phyloP scores from a whole-genome alignment of 306 rosid species.

The Notholithocarpus densiflorus region DNA sequence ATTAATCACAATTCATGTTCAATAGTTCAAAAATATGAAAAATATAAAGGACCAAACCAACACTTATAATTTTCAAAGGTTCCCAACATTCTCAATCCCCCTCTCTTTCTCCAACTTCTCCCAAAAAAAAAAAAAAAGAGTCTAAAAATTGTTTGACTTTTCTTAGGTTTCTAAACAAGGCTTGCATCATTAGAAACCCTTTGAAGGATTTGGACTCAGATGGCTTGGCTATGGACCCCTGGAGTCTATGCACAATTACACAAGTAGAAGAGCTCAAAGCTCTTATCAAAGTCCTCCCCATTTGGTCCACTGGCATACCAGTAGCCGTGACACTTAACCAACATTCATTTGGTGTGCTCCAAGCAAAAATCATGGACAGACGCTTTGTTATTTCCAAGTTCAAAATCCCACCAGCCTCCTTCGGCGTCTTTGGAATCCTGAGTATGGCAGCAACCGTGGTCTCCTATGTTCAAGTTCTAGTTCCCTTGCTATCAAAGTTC shows the following conservation, averaged over 20 bases:
- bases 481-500: constrained; percentile 44
- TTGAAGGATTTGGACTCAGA: constrained; percentile 41
- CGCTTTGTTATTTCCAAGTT: constrained; percentile 11
- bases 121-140: no score
- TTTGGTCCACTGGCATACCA: constrained; percentile 68
- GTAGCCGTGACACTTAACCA: constrained; percentile 36
- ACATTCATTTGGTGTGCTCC: constrained; percentile 40
- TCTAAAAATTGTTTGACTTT: background rate
- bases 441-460: constrained; percentile 56
- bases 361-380: constrained; percentile 64
- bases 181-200: constrained; percentile 52
- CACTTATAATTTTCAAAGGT: no score
- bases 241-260: constrained; percentile 64
- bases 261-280: constrained; percentile 83
- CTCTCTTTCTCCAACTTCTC: no score
- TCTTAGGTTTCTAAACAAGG: constrained; percentile 74
- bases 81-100: no score
- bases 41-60: no score
- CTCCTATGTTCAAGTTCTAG: constrained; percentile 43
- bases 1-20: no score
- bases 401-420: constrained; percentile 54
- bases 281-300: constrained; percentile 60
- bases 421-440: constrained; percentile 41
- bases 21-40: no score
- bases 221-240: constrained; percentile 52